Evolutionary conservation across 192 early-diverging fungal species (phyloP).

Genomic region (Funneliformis mosseae): DNA sequence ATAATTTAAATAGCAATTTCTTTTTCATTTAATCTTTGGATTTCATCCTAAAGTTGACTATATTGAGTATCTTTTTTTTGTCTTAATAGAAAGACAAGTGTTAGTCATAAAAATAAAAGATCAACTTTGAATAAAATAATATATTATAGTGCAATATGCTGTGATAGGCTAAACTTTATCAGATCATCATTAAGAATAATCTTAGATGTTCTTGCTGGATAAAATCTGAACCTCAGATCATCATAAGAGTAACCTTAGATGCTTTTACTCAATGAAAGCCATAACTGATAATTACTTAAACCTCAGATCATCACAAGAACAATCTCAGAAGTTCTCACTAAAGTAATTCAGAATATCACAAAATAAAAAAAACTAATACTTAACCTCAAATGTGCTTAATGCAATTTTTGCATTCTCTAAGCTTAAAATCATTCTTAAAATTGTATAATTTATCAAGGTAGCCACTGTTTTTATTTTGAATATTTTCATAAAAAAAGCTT

Average conservation of each 20-base stretch:
- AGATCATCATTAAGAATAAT: constrained; percentile 30
- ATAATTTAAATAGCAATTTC: background rate
- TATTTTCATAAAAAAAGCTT: constrained; percentile 29
- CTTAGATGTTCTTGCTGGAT: too few relatives aligned
- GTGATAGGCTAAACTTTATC: constrained; percentile 14
- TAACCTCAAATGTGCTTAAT: constrained; percentile 5
- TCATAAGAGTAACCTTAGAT: constrained; percentile 31
- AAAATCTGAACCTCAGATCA: constrained; percentile 24
- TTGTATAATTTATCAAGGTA: too few relatives aligned
- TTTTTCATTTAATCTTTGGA: background rate
- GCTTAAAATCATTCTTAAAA: background rate
- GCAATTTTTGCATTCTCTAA: constrained; percentile 19
- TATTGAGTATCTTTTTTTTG: background rate
- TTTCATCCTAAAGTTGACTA: background rate
- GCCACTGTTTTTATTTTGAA: constrained; percentile 20
- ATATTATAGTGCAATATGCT: too few relatives aligned
- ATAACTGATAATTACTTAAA: constrained; percentile 2
- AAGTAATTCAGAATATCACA: constrained; percentile 21
- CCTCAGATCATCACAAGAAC: constrained; percentile 29
- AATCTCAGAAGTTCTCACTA: constrained; percentile 29
- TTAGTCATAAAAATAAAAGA: background rate
- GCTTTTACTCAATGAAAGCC: constrained; percentile 11
- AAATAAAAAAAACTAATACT: constrained; percentile 5
- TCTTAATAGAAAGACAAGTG: background rate
- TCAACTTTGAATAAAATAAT: too few relatives aligned